Base-by-base conservation (phyloP, 2,329 filamentous ascomycete genomes). In the Claviceps sorghi region DNA sequence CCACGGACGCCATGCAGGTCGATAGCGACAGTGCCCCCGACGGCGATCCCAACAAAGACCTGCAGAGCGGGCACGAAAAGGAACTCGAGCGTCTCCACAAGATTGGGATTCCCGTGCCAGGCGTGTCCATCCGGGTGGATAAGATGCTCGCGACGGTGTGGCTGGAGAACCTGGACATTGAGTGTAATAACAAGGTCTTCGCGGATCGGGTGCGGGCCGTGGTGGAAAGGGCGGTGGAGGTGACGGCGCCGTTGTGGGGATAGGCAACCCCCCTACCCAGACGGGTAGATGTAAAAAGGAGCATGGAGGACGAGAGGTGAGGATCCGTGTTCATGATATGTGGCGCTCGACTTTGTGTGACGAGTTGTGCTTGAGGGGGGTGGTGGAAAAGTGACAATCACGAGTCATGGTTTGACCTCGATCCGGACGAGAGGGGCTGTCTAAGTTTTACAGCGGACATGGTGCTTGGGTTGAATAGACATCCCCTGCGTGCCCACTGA, bases 81-180 rank as follows among this genome's bases (percentile, higher is more conserved):
- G 90, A 95, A 67, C 73, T 95, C 17, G 82, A 86, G 54, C 75
- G 91, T 15, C 73, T 96, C 48, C 87, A 94, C 62, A 82, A 80
- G 56, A 72, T 94, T 22, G 91, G 91, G 2, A 91, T 97, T 34
- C 89, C 91, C 0, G 88, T 96, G 0, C 93, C 93, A 0, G 93
- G 91, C 0, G 75, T 98, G 17, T 80, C 84, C 56, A 88, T 98
- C 67, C 83, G 79, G 61, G 84, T 96, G 4, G 91, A 97, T 61
- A 93, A 88, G 70, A 84, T 89, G 69, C 75, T 84, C 51, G 93
- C 91, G 7, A 86, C 81, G 56, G 84, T 98, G 7, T 97, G 91
- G 90, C 72, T 98, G 41, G 93, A 97, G 73, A 82, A 86, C 59
- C 69, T 97, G 45, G 88, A 95, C 60, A 86, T 98, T 4, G 93